phyloP scores from a whole-genome alignment of 371 early-diverging fungal species.

The Apophysomyces sp. region DNA sequence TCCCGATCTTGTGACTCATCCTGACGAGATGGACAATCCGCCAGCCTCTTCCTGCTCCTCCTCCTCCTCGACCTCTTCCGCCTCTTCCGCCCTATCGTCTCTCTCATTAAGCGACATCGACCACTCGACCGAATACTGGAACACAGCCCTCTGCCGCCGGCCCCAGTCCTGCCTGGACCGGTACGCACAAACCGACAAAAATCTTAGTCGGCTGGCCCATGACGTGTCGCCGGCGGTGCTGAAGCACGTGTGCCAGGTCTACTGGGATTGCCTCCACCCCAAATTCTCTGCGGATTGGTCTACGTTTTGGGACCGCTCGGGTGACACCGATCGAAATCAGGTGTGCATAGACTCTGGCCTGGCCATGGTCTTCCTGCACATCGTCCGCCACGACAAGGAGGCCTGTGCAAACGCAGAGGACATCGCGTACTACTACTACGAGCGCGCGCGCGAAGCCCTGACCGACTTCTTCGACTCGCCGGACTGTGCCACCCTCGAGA shows the following conservation, averaged over 20 bases:
- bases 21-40: neutral
- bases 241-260: conserved; percentile 28
- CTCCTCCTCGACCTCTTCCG: conserved; percentile 7
- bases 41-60: neutral
- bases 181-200: conserved; percentile 21
- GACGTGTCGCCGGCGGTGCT: conserved; percentile 25
- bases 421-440: conserved; percentile 31
- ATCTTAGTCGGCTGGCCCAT: conserved; percentile 19
- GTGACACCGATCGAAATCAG: conserved; percentile 27
- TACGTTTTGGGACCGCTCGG: conserved; percentile 32
- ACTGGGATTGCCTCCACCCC: conserved; percentile 38
- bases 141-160: conserved; percentile 7
- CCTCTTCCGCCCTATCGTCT: conserved; percentile 1
- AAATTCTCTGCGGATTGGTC: conserved; percentile 28
- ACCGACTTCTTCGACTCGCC: conserved; percentile 39
- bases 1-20: neutral
- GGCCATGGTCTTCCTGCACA: conserved; percentile 33
- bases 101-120: neutral
- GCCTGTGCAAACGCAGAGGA: conserved; percentile 25
- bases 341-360: conserved; percentile 32
- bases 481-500: conserved; percentile 27
- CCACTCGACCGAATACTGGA: conserved; percentile 22
- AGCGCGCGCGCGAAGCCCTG: conserved; percentile 27
- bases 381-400: conserved; percentile 31
- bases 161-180: conserved; percentile 22